Evolutionary conservation across 352 stramenopile species (phyloP), one percentile per base, ranked within the genome.

Genomic region (Phytophthora hybrid): DNA sequence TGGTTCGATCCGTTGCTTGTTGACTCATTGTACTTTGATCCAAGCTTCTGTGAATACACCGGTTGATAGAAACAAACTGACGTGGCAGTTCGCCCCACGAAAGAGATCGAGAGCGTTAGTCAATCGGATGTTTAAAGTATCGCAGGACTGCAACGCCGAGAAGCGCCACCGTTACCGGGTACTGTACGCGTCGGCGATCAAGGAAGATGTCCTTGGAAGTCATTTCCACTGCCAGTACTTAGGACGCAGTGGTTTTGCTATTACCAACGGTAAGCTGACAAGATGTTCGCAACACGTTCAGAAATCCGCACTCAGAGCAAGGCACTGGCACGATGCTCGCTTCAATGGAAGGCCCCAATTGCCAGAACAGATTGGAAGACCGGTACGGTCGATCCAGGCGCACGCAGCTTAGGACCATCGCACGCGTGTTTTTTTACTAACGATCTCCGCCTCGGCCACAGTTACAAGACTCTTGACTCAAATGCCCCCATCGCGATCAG

Each of bases 401-500:
- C 44, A 51, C 44, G 6, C 18, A 26, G 23, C 23, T 26, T 26
- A 26, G 23, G 23, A 26, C 23, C 23, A 26, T 51, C 5, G 44
- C 44, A 51, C 44, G 18, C 18, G 44, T 23, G 44, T 19, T 21
- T 46, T 11, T 46, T 23, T 51, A 16, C 44, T 16, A 51, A 19
- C 44, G 44, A 51, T 51, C 44, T 51, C 44, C 44, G 8, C 32
- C 32, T 39, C 11, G 32, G 44, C 57, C 21, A 13, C 37, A 32
- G 56, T 62, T 62, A 52, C 56, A 11, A 39, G 7, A 16, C 23
- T 51, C 44, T 51, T 51, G 44, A 51, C 39, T 51, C 18, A 51
- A 51, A 10, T 23, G 18, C 39, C 39, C 13, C n/a, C 13, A n/a
- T n/a, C n/a, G n/a, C n/a, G n/a, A n/a, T n/a, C n/a, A n/a, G 14